Evolutionary conservation across 2,329 filamentous ascomycete species (phyloP).

Genomic region (Nannizziopsis arthrosporioides): DNA sequence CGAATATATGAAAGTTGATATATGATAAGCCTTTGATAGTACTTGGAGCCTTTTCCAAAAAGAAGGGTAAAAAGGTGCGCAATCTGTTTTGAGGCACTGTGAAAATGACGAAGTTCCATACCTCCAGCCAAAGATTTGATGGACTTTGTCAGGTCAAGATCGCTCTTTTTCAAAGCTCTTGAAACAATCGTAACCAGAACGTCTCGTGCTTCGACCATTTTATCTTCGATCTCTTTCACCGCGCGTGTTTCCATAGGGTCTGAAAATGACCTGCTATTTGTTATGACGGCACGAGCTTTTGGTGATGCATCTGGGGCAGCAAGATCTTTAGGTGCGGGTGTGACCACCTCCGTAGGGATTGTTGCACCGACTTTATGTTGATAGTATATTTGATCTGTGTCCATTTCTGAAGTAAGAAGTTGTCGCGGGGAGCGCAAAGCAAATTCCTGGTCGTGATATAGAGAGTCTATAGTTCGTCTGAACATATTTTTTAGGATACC

Average conservation of each 20-base stretch:
- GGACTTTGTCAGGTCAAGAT: conserved; percentile 21
- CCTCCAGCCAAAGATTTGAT: conserved; percentile 27
- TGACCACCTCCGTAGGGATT: conserved; percentile 3
- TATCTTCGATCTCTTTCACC: conserved; percentile 10
- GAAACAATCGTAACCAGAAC: conserved; percentile 23
- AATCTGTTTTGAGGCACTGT: no score
- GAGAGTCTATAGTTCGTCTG: conserved; percentile 24
- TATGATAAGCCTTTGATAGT: no score
- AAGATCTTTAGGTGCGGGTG: conserved; percentile 2
- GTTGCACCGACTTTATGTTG: conserved; percentile 6
- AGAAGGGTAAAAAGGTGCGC: background rate
- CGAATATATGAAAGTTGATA: no score
- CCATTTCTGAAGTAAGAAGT: conserved; percentile 18
- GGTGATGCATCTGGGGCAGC: background rate
- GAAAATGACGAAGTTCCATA: conserved; percentile 6
- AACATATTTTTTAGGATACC: conserved; percentile 30
- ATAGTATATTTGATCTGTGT: conserved; percentile 20
- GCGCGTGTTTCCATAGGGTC: background rate
- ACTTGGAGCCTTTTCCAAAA: no score
- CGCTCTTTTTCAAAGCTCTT: conserved; percentile 22
- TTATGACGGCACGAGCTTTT: background rate
- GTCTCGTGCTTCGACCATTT: conserved; percentile 17
- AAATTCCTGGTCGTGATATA: conserved; percentile 17
- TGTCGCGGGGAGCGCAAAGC: conserved; percentile 17
- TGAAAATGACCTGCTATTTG: no score